Percentiles rank a stretch among this genome's conserved stretches.
Evolutionary conservation across 371 early-diverging fungal genomes (phyloP).

Genomic region (Lichtheimia ornata): DNA sequence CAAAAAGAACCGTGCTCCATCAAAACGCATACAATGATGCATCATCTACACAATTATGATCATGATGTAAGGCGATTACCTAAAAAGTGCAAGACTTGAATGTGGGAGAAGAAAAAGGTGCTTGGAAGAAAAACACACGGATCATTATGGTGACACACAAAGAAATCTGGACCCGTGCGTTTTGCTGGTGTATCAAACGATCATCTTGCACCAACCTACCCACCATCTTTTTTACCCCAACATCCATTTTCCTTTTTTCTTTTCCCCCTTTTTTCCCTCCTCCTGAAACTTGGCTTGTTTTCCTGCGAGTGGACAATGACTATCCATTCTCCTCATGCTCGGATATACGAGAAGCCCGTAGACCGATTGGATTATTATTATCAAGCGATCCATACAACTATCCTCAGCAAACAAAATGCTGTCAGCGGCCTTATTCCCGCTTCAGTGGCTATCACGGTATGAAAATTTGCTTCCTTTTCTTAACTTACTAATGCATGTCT

Average conservation of each 20-base stretch:
- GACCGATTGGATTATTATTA: constrained; percentile 75
- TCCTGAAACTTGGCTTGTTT: too few relatives aligned
- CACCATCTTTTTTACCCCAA: background rate
- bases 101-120: too few relatives aligned
- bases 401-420: constrained; percentile 79
- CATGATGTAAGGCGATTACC: too few relatives aligned
- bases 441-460: constrained; percentile 81
- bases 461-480: background rate
- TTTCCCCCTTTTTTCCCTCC: background rate
- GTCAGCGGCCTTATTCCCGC: constrained; percentile 91
- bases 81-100: too few relatives aligned
- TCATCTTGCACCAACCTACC: background rate
- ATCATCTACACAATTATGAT: too few relatives aligned
- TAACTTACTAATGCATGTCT: background rate
- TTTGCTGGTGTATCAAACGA: background rate
- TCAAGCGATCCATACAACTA: constrained; percentile 72
- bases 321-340: background rate
- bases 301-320: background rate
- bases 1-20: too few relatives aligned
- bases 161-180: constrained; percentile 5
- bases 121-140: background rate
- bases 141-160: constrained; percentile 1
- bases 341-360: background rate
- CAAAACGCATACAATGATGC: too few relatives aligned
- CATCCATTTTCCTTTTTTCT: background rate